Conservation (phyloP, 2,329 filamentous ascomycete species). For the Cadophora malorum region DNA sequence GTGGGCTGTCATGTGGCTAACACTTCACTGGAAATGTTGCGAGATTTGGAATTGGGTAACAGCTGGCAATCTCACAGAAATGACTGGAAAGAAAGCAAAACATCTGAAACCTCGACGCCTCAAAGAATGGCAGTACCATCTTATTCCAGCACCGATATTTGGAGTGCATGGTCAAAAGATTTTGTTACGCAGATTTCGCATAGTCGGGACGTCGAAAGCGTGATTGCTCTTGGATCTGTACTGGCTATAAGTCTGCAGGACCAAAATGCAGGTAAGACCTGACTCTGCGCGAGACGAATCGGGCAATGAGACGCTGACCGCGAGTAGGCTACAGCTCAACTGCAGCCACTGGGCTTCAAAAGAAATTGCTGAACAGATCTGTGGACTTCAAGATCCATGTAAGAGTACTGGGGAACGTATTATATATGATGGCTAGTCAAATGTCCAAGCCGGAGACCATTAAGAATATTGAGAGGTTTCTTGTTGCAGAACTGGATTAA, state of each 20-base stretch:
- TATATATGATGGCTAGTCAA: slow-evolving; percentile 64
- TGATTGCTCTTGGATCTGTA: slow-evolving; percentile 78
- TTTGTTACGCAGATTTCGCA: slow-evolving; percentile 67
- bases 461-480: slow-evolving; percentile 33
- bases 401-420: slow-evolving; percentile 61
- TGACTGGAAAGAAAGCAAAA: slow-evolving; percentile 48
- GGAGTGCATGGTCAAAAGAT: slow-evolving; percentile 73
- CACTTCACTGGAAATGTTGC: slow-evolving; percentile 67
- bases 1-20: slow-evolving; percentile 81
- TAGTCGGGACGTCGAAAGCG: slow-evolving; percentile 61
- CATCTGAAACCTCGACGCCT: neutral
- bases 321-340: slow-evolving; percentile 42
- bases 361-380: slow-evolving; percentile 42
- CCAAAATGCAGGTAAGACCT: slow-evolving; percentile 46
- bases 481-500: slow-evolving; percentile 28
- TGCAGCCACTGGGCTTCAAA: slow-evolving; percentile 51
- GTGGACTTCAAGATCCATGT: slow-evolving; percentile 55
- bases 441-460: slow-evolving; percentile 45
- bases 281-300: neutral
- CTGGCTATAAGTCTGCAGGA: slow-evolving; percentile 66
- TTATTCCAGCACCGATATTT: slow-evolving; percentile 48
- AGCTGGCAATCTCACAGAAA: slow-evolving; percentile 62
- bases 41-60: slow-evolving; percentile 59
- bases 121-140: neutral
- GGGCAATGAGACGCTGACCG: neutral